Percentiles rank a stretch among this genome's conserved stretches.
Evolutionary conservation across 2,329 filamentous ascomycete genomes (phyloP).

Genomic region (Tolypocladium endophyticum): DNA sequence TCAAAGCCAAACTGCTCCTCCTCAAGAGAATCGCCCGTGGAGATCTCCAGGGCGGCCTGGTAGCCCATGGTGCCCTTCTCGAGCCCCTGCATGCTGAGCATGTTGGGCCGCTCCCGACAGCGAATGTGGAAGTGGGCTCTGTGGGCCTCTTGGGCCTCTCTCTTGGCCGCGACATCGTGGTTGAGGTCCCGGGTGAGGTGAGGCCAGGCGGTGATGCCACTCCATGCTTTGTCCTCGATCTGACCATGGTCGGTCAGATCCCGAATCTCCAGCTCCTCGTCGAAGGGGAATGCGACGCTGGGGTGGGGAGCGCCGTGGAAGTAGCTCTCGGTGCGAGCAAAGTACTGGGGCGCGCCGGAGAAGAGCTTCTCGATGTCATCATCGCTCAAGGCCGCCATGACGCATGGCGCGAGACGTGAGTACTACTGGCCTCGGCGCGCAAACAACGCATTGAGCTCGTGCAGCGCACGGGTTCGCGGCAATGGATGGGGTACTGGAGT

Average conservation of each 20-base stretch:
- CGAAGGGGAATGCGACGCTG: slow-evolving; percentile 57
- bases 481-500: background rate
- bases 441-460: background rate
- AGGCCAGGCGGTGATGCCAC: slow-evolving; percentile 51
- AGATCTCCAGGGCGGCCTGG: slow-evolving; percentile 55
- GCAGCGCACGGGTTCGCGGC: background rate
- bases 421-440: background rate
- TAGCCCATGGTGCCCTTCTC: slow-evolving; percentile 64
- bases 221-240: slow-evolving; percentile 54
- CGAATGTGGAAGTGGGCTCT: slow-evolving; percentile 48
- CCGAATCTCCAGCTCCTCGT: slow-evolving; percentile 48
- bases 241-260: slow-evolving; percentile 56
- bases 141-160: slow-evolving; percentile 30
- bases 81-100: slow-evolving; percentile 61
- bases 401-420: slow-evolving; percentile 12
- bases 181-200: slow-evolving; percentile 44
- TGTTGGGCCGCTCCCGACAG: slow-evolving; percentile 54
- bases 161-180: slow-evolving; percentile 31
- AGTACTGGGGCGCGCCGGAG: slow-evolving; percentile 66
- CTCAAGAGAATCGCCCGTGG: slow-evolving; percentile 52
- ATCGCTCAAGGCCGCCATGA: slow-evolving; percentile 41
- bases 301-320: slow-evolving; percentile 50
- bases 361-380: slow-evolving; percentile 59
- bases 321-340: slow-evolving; percentile 48
- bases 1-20: slow-evolving; percentile 52